Evolutionary conservation across 2,329 filamentous ascomycete genomes (phyloP), one percentile per base, ranked within the genome.

Genomic region (Graphilbum ipis-grandicollis): DNA sequence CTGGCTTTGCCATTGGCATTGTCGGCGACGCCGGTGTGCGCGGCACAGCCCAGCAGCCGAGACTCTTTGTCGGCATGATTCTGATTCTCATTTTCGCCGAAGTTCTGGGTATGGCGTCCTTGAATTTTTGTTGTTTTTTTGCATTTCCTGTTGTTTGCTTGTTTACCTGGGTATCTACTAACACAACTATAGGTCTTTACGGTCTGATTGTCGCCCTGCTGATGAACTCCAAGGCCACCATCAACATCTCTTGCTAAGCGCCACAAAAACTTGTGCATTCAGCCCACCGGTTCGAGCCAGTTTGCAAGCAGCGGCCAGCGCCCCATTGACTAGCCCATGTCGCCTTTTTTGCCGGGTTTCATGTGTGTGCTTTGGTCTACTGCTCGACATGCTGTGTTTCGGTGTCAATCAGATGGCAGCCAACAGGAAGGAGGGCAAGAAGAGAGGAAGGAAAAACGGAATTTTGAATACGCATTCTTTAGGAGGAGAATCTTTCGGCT

Each of bases 1-100:
- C 81, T 54, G 81, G 79, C 54, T 88, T 88, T 54, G 80, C 81
- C 54, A 86, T 88, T 52, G 81, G 81, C 59, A 86, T 88, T 53
- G 80, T 86, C 45, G 81, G 82, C 67, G 82, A 90, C 50, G 82
- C 82, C 50, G 83, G 82, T 79, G 82, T 90, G 42, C 75, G 82
- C 54, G 82, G 81, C 65, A 84, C 79, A 47, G 80, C 82, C 40
- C 80, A 86, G 56, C 80, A 86, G 58, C 79, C 80, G 44, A 71
- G 79, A 57, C 71, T 93, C 48, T 93, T 92, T 63, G 85, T 93
- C 56, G 86, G 86, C 63, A 94, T 94, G 85, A 93, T 94, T 63
- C 62, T 94, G 58, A 94, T 94, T 68, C 83, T 94, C 65, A 94
- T 94, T 88, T 94, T 93, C 71, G 86, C 86, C 49, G 86, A 94